A percentile compares a stretch with the other conserved stretches of the same genome.
phyloP scores from a whole-genome alignment of 495 filamentous ascomycete species.

The Tuber calosporum region DNA sequence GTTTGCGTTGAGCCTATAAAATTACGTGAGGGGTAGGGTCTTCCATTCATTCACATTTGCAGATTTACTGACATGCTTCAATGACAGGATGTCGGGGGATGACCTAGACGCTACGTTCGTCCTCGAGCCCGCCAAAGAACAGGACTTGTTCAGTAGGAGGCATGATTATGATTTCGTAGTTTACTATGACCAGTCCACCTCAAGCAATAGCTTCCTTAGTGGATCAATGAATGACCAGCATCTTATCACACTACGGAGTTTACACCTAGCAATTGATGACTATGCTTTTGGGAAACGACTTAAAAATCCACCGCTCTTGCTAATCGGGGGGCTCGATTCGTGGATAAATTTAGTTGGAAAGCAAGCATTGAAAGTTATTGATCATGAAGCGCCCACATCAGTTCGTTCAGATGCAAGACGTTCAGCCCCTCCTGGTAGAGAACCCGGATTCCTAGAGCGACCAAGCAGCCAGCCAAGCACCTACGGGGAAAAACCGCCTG shows the following conservation, averaged over 20 bases:
- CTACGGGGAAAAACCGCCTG: constrained; percentile 14
- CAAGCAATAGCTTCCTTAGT: constrained; percentile 50
- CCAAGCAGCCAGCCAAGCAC: constrained; percentile 26
- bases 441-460: constrained; percentile 15
- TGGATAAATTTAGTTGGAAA: constrained; percentile 74
- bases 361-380: constrained; percentile 50
- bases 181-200: constrained; percentile 72
- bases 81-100: constrained; percentile 65
- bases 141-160: constrained; percentile 63
- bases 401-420: constrained; percentile 12
- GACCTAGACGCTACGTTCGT: constrained; percentile 76
- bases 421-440: constrained; percentile 7
- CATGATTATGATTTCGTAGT: constrained; percentile 79
- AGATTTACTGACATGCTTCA: constrained; percentile 6
- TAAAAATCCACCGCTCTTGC: constrained; percentile 62
- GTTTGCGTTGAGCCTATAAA: constrained; percentile 88
- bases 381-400: constrained; percentile 31
- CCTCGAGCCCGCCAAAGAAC: constrained; percentile 65
- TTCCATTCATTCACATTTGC: constrained; percentile 6
- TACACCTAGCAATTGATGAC: constrained; percentile 72
- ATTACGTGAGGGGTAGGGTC: constrained; percentile 50
- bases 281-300: constrained; percentile 67
- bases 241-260: constrained; percentile 56
- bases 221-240: constrained; percentile 48
- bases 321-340: constrained; percentile 73